Evolutionary conservation across 352 stramenopile genomes (phyloP), one percentile per base, ranked within the genome.

Genomic region (Halophytophthora polymorphica): DNA sequence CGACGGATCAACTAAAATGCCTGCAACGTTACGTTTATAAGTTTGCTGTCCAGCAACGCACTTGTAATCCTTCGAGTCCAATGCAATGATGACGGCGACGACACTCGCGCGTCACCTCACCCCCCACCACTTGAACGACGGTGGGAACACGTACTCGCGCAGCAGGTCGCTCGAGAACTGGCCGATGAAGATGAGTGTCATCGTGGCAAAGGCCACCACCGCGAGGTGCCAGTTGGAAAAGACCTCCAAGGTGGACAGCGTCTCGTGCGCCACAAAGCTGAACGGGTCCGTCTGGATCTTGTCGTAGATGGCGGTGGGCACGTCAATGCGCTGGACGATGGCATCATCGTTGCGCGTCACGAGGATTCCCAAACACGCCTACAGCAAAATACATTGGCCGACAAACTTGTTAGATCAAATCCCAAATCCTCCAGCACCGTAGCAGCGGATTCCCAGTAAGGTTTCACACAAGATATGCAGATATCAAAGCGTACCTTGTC

Each of bases 251-350:
- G 80, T 86, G 45, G 79, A 90, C 39, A 95, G 66, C 43, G 83
- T 92, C 61, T 93, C 84, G 36, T 82, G 80, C 37, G 83, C 84
- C 25, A 95, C 82, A 45, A 95, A 92, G 58, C 84, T 95, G 55
- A 95, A 84, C 45, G 84, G 84, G 40, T 95, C 84, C n/a, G 73
- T 72, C 50, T 95, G 84, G 34, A 95, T 84, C 52, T 79, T 91
- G 37, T 72, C 62, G 58, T 92, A 95, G 45, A 92, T 62, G n/a
- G 60, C 66, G 15, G 68, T 58, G 0, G 84, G 84, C 0, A 95
- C 83, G 38, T 78, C 58, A 19, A 93, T 71, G 3, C 56, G 63
- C 40, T 78, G 68, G 22, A 92, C 86, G 7, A 56, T 53, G 39
- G 53, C 66, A 40, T 86, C 67, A 28, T 86, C 77, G 34, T 80